Conservation (phyloP, 1,139 yeast species). For the Geotrichum europaeum region DNA sequence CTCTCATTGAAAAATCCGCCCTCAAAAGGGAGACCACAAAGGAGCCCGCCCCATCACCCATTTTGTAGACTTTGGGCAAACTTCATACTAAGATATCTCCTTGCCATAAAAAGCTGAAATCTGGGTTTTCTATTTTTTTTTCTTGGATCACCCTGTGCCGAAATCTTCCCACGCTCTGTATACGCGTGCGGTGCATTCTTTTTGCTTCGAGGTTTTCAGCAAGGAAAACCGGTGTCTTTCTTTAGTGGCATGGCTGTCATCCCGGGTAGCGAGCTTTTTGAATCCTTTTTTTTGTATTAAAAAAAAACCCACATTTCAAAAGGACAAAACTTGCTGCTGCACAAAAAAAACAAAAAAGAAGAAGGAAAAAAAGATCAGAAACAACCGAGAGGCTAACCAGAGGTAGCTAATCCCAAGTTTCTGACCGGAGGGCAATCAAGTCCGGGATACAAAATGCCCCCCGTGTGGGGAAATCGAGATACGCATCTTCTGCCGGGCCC, state of each 20-base stretch:
- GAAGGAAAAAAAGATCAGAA: neutral
- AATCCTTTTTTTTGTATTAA: neutral
- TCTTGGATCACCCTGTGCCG: too few relatives aligned
- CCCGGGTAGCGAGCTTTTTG: neutral
- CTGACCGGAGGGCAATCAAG: neutral
- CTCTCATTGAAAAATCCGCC: neutral
- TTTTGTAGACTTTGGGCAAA: neutral
- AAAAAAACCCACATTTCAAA: neutral
- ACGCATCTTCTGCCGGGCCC: neutral
- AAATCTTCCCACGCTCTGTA: neutral
- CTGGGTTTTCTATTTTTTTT: neutral
- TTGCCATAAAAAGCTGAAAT: neutral
- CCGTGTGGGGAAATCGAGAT: neutral
- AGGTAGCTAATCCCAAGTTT: neutral
- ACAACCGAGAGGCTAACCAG: neutral
- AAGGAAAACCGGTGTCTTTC: neutral
- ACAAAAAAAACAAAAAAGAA: neutral
- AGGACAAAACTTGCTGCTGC: neutral
- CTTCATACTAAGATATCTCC: neutral
- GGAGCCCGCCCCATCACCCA: neutral
- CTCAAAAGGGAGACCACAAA: neutral
- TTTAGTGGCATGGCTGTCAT: neutral
- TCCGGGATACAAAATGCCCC: neutral
- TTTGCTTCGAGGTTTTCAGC: neutral
- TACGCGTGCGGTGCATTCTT: neutral